Base-by-base conservation (phyloP, 768 basidiomycete species). In the Lactifluus volemus region DNA sequence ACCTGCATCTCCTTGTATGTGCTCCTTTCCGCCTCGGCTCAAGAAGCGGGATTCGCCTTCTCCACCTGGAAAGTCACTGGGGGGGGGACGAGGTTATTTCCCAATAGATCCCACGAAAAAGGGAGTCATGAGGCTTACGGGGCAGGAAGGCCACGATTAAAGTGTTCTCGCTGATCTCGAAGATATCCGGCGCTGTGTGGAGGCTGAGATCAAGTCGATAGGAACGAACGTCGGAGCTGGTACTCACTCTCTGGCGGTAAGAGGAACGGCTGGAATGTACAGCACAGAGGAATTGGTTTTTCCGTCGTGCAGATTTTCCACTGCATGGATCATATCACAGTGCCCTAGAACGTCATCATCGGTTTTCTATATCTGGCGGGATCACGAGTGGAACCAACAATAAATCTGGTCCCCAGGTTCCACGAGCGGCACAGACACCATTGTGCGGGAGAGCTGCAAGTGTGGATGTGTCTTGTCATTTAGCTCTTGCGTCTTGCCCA, bases 321-420 rank as follows among this genome's bases (percentile, higher is more conserved):
- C 78, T 5, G 78, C 74, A 63, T 81, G 79, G 8, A 81, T 67
- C 17, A 77, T 68, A 57, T 81, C 79, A 49, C 65, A 66, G 48
- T 73, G 71, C 72, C 73, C 61, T 67, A 53, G 3, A 30, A 21
- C 19, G 29, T 10, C 29, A n/a, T 56, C 42, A 11, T 17, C 21
- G n/a, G 15, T 45, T 11, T 36, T 25, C 25, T 2, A 17, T 30
- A 52, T 39, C 15, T 21, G 44, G 30, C 2, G 36, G 19, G n/a
- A 3, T 8, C 30, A 6, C 15, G 41, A 19, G 2, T 36, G 6
- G 5, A 7, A 29, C 59, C 4, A 53, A 64, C 88, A 89, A 72
- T 86, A 89, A 3, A 88, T 85, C 67, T 85, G 82, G 68, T 91
- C 89, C 2, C 89, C 89, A 0, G 88, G 88, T 54, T 77, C 75